Evolutionary conservation across 768 basidiomycete genomes (phyloP).

Genomic region (Boletus barrowsii): DNA sequence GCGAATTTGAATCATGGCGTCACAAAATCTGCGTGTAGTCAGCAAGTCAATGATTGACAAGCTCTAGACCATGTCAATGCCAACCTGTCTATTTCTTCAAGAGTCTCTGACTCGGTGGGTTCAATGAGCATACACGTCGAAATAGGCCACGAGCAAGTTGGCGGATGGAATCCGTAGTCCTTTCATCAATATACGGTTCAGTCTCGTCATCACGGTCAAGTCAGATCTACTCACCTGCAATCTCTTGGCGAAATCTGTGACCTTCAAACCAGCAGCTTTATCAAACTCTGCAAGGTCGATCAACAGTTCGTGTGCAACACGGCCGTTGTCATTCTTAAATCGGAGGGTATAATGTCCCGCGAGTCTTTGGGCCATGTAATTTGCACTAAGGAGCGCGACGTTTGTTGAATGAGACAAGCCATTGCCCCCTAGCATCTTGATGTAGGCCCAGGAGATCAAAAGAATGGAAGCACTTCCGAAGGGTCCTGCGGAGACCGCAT

Average conservation of each 20-base stretch:
- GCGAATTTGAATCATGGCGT: slow-evolving; percentile 97
- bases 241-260: slow-evolving; percentile 94
- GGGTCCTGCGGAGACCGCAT: slow-evolving; percentile 87
- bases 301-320: slow-evolving; percentile 93
- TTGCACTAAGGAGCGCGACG: slow-evolving; percentile 88
- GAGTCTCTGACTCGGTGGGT: slow-evolving; percentile 93
- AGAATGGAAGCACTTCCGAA: slow-evolving; percentile 95
- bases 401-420: slow-evolving; percentile 86
- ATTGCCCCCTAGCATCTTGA: slow-evolving; percentile 97
- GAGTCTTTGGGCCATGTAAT: slow-evolving; percentile 93
- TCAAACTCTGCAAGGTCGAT: slow-evolving; percentile 97
- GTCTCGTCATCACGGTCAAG: background rate
- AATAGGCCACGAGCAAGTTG: slow-evolving; percentile 98
- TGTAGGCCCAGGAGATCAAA: slow-evolving; percentile 97
- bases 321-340: slow-evolving; percentile 86
- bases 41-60: background rate
- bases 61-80: slow-evolving; percentile 4
- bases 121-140: slow-evolving; percentile 97
- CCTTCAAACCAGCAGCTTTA: slow-evolving; percentile 84
- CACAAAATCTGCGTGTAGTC: slow-evolving; percentile 70
- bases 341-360: slow-evolving; percentile 80
- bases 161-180: slow-evolving; percentile 95
- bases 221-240: slow-evolving; percentile 60
- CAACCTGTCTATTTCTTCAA: slow-evolving; percentile 88
- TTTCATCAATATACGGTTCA: slow-evolving; percentile 23